Conservation (phyloP, 2,329 filamentous ascomycete genomes). For the Berkeleyomyces rouxiae region DNA sequence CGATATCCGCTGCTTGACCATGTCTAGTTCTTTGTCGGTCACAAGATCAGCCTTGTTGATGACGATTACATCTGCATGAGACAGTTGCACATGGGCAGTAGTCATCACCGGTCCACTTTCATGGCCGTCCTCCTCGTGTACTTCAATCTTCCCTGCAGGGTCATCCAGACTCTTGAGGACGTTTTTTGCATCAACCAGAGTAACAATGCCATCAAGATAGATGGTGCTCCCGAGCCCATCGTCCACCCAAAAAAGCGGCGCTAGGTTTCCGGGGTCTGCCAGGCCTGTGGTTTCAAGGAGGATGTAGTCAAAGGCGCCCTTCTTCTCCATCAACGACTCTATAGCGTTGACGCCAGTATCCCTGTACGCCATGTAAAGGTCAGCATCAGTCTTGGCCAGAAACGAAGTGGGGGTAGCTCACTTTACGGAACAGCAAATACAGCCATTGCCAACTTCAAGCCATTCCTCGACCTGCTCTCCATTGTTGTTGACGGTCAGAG, state of each 20-base stretch:
- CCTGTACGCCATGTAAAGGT: conserved; percentile 25
- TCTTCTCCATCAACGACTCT: conserved; percentile 86
- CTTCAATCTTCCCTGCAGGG: conserved; percentile 35
- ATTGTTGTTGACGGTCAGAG: conserved; percentile 74
- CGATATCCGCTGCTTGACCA: conserved; percentile 51
- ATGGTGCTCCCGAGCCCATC: conserved; percentile 89
- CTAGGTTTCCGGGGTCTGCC: conserved; percentile 88
- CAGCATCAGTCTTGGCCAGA: background rate
- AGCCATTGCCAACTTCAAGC: conserved; percentile 91
- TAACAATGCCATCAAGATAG: conserved; percentile 92
- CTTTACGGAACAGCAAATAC: conserved; percentile 96
- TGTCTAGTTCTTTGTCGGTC: conserved; percentile 46
- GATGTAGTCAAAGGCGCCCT: conserved; percentile 92
- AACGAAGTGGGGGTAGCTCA: conserved; percentile 22
- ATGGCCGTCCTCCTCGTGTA: conserved; percentile 34
- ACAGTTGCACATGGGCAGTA: conserved; percentile 90
- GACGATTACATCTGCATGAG: conserved; percentile 85
- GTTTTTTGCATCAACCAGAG: conserved; percentile 88
- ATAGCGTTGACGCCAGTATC: conserved; percentile 89
- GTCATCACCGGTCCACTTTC: conserved; percentile 60
- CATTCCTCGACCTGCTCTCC: conserved; percentile 79
- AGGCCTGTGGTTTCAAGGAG: conserved; percentile 90
- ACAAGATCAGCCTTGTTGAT: conserved; percentile 91
- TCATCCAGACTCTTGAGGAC: conserved; percentile 71
- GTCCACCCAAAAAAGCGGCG: conserved; percentile 94